Evolutionary conservation across 2,329 filamentous ascomycete species (phyloP).

Genomic region (Atkinsonella hypoxylon): DNA sequence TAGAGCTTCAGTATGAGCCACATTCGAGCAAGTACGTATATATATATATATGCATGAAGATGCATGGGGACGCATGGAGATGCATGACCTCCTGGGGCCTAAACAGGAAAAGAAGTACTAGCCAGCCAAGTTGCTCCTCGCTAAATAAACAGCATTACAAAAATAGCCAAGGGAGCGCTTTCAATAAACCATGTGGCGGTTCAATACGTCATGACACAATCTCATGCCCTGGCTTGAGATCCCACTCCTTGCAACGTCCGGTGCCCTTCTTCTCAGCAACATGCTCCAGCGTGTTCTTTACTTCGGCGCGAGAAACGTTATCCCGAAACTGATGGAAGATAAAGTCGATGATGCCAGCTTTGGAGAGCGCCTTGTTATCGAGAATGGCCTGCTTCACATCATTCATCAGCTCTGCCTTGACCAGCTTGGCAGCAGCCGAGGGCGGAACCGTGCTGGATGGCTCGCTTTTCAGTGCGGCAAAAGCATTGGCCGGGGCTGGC

Average conservation of each 20-base stretch:
- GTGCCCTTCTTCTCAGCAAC: constrained; percentile 28
- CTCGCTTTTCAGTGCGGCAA: constrained; percentile 20
- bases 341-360: constrained; percentile 28
- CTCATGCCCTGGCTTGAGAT: constrained; percentile 27
- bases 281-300: constrained; percentile 29
- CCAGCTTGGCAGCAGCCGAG: constrained; percentile 17
- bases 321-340: constrained; percentile 27
- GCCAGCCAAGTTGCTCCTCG: constrained; percentile 6
- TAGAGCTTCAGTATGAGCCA: background rate
- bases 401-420: constrained; percentile 27
- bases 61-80: background rate
- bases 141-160: constrained; percentile 3
- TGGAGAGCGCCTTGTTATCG: constrained; percentile 27
- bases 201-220: constrained; percentile 15
- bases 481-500: constrained; percentile 23
- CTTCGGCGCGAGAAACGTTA: constrained; percentile 24
- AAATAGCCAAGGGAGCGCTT: background rate
- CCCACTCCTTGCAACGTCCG: constrained; percentile 27
- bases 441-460: constrained; percentile 3
- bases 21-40: background rate
- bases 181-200: background rate
- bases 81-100: background rate
- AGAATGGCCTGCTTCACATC: constrained; percentile 30
- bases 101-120: background rate
- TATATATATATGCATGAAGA: background rate